phyloP scores from a whole-genome alignment of 2,329 filamentous ascomycete genomes.

The Penicillium fuscoglaucum region DNA sequence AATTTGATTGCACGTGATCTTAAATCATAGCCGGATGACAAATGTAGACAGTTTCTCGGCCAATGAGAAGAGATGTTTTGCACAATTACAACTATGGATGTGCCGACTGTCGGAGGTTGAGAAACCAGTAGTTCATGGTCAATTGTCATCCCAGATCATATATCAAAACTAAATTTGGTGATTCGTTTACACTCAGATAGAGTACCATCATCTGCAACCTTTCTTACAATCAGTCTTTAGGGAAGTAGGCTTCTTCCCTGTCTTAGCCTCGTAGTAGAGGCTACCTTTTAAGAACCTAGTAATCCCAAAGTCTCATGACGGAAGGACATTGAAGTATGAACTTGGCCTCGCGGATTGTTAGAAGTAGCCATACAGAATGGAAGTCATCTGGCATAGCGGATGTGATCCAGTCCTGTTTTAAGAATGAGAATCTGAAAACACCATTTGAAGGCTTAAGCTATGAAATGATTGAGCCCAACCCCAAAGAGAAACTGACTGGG shows the following conservation, averaged over 20 bases:
- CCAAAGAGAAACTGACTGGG: neutral
- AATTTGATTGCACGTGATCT: constrained; percentile 33
- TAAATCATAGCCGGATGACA: constrained; percentile 25
- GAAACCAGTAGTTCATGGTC: neutral
- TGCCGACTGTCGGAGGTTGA: constrained; percentile 19
- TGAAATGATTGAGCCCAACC: neutral
- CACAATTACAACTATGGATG: constrained; percentile 11
- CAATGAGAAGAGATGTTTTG: constrained; percentile 28
- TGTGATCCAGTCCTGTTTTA: neutral
- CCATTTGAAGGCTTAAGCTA: too few species aligned
- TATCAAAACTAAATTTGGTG: neutral
- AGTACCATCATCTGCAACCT: neutral
- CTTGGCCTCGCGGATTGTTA: neutral
- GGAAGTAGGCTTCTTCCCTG: neutral
- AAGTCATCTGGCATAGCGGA: too few species aligned
- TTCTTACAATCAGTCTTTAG: neutral
- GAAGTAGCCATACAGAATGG: too few species aligned
- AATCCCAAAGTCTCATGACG: too few species aligned
- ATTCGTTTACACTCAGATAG: neutral
- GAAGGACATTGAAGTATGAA: too few species aligned
- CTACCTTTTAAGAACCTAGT: neutral
- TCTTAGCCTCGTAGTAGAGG: neutral
- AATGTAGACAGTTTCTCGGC: constrained; percentile 21
- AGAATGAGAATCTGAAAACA: neutral
- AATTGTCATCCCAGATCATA: neutral